Percentiles rank a stretch among this genome's conserved stretches.
These are phyloP conservation scores for Penicillium robsamsonii DNA, from an alignment of 495 filamentous ascomycete species.

Conservation along the genomic window DNA sequence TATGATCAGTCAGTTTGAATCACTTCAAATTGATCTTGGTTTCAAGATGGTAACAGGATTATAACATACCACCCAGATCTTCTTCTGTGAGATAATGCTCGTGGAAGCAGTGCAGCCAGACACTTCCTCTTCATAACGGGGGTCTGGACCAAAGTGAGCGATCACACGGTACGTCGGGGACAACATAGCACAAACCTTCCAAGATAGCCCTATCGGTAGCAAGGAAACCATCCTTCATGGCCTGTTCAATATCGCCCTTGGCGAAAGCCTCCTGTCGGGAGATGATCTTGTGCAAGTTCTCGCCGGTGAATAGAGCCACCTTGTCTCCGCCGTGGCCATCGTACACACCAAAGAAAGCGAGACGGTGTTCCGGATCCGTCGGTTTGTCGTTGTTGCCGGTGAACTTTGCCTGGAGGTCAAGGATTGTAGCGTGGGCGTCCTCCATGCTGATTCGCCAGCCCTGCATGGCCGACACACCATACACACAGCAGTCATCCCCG, in stretches of 20 bases:
- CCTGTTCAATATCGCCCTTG: slow-evolving; percentile 87
- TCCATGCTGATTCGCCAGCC: slow-evolving; percentile 99
- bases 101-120: slow-evolving; percentile 96
- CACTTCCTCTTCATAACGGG: slow-evolving; percentile 94
- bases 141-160: slow-evolving; percentile 58
- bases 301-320: slow-evolving; percentile 88
- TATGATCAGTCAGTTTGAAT: slow-evolving; percentile 35
- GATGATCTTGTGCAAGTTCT: slow-evolving; percentile 90
- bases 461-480: slow-evolving; percentile 97
- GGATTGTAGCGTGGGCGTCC: slow-evolving; percentile 84
- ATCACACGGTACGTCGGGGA: background rate
- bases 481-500: slow-evolving; percentile 88
- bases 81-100: slow-evolving; percentile 79
- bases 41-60: background rate
- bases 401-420: slow-evolving; percentile 74
- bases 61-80: slow-evolving; percentile 85
- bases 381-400: slow-evolving; percentile 57
- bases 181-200: slow-evolving; percentile 63
- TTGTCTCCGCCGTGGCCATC: slow-evolving; percentile 97
- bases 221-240: slow-evolving; percentile 94
- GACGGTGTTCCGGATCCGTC: slow-evolving; percentile 61
- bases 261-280: slow-evolving; percentile 92
- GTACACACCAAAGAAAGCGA: slow-evolving; percentile 97
- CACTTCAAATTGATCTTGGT: background rate
- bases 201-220: slow-evolving; percentile 95